These are phyloP conservation scores for Pilasporangium apinafurcum DNA, from an alignment of 352 stramenopile genomes.

Conservation along the genomic window DNA sequence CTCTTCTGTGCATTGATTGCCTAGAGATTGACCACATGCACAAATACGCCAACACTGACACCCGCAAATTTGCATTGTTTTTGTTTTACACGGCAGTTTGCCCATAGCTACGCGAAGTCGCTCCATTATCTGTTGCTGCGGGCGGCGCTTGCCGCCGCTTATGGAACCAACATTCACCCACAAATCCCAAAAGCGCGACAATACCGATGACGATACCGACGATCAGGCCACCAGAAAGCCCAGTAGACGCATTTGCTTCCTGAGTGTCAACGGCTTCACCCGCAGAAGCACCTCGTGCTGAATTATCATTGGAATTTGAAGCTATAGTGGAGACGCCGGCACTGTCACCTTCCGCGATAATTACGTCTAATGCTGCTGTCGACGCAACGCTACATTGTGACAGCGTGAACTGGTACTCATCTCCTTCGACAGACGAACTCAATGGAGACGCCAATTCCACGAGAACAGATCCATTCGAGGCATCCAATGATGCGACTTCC, in stretches of 20 bases:
- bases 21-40: no score
- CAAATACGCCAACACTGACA: no score
- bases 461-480: conserved; percentile 29
- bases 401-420: conserved; percentile 31
- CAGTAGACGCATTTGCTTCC: conserved; percentile 31
- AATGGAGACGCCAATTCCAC: conserved; percentile 30
- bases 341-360: conserved; percentile 3
- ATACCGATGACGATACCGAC: conserved; percentile 64
- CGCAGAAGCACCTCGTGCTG: not conserved
- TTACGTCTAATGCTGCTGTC: conserved; percentile 5
- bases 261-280: conserved; percentile 39
- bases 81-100: not conserved
- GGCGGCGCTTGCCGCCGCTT: conserved; percentile 41
- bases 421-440: conserved; percentile 15
- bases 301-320: not conserved
- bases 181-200: conserved; percentile 55
- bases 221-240: conserved; percentile 63
- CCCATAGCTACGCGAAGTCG: not conserved
- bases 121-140: not conserved
- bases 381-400: conserved; percentile 37
- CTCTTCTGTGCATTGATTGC: no score
- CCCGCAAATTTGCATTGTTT: no score
- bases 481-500: conserved; percentile 11
- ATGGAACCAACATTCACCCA: conserved; percentile 68
- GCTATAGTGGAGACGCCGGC: conserved; percentile 2